Evolutionary conservation across 352 stramenopile species (phyloP).

Genomic region (Peronospora tabacina): DNA sequence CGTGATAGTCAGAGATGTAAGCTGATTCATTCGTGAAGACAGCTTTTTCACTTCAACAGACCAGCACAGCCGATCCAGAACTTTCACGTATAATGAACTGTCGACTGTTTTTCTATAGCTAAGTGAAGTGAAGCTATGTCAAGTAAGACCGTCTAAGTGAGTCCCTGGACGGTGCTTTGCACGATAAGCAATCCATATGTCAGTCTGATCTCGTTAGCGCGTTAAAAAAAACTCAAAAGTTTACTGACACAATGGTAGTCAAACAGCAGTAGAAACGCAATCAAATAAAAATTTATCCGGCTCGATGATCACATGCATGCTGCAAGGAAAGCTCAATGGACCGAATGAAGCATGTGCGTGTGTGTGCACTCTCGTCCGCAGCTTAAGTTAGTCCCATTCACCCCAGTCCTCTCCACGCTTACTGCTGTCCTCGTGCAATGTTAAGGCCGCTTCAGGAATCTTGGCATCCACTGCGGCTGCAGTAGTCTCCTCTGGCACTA

Average conservation of each 20-base stretch:
- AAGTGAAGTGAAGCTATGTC: too few relatives aligned
- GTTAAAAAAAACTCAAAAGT: neutral
- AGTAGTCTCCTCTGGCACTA: conserved; percentile 19
- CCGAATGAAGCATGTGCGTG: conserved; percentile 18
- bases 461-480: conserved; percentile 11
- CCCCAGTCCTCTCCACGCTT: conserved; percentile 57
- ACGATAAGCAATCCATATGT: neutral
- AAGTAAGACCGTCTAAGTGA: too few relatives aligned
- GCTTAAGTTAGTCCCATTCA: conserved; percentile 51
- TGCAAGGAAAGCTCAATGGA: conserved; percentile 8
- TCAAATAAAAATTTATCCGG: conserved; percentile 5
- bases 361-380: neutral
- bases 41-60: too few relatives aligned
- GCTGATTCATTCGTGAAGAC: too few relatives aligned
- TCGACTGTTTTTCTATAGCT: too few relatives aligned
- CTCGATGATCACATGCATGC: conserved; percentile 7
- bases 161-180: too few relatives aligned
- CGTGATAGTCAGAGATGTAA: too few relatives aligned
- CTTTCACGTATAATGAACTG: too few relatives aligned
- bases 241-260: neutral
- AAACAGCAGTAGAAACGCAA: neutral
- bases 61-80: too few relatives aligned
- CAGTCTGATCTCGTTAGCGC: neutral
- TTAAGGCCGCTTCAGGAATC: conserved; percentile 7
- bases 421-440: conserved; percentile 27